Conservation (phyloP, 2,329 filamentous ascomycete genomes). For the Scopulariopsis brevicaulis region DNA sequence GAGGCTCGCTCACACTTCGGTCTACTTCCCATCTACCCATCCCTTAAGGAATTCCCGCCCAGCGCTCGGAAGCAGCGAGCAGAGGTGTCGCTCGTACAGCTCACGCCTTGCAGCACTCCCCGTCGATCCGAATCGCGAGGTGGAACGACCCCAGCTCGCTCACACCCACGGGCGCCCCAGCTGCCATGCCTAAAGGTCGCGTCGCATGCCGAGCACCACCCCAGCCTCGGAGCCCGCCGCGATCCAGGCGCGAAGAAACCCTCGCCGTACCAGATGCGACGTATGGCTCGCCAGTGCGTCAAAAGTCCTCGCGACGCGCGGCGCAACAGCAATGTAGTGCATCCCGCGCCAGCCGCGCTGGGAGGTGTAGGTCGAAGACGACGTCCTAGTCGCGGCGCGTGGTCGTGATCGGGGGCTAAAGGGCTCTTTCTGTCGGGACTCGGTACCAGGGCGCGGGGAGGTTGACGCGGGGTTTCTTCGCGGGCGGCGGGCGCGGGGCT, state of each 20-base stretch:
- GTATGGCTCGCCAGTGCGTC: too few species aligned
- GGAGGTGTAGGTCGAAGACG: slow-evolving; percentile 12
- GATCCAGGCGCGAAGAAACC: slow-evolving; percentile 31
- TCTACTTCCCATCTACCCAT: slow-evolving; percentile 17
- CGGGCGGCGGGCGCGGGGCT: slow-evolving; percentile 12
- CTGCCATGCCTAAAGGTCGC: slow-evolving; percentile 29
- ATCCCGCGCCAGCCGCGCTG: slow-evolving; percentile 15
- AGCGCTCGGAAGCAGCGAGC: slow-evolving; percentile 15
- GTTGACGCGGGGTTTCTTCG: slow-evolving; percentile 22
- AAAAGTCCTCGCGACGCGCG: slow-evolving; percentile 12
- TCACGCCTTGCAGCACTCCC: slow-evolving; percentile 20
- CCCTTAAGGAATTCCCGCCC: slow-evolving; percentile 14
- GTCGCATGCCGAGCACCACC: slow-evolving; percentile 28
- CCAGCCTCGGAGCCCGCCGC: slow-evolving; percentile 35
- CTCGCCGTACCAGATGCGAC: slow-evolving; percentile 13
- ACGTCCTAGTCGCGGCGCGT: slow-evolving; percentile 22
- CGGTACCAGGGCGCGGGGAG: slow-evolving; percentile 19
- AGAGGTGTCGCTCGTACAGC: slow-evolving; percentile 17
- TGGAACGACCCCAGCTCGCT: slow-evolving; percentile 14
- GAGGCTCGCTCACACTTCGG: slow-evolving; percentile 12
- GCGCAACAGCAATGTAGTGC: slow-evolving; percentile 11
- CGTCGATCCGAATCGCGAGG: slow-evolving; percentile 14
- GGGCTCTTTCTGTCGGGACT: slow-evolving; percentile 21
- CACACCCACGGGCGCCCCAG: slow-evolving; percentile 16
- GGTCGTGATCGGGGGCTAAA: slow-evolving; percentile 17